Conservation (phyloP, 345 rosid species). For the Raphanus raphanistrum region DNA sequence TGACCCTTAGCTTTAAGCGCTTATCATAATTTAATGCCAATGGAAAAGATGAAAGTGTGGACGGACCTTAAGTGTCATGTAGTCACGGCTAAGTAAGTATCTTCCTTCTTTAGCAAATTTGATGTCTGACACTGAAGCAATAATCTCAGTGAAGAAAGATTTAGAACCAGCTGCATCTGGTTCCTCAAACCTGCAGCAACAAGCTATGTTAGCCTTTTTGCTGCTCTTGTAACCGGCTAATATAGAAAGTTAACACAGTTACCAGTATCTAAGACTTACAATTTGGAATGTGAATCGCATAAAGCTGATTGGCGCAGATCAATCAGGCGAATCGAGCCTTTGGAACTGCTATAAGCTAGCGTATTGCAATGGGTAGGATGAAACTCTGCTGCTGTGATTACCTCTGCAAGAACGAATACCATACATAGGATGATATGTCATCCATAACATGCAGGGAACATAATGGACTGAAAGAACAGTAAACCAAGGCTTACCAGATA, state of each 20-base stretch:
- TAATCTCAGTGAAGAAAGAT: constrained; percentile 94
- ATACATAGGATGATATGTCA: no score
- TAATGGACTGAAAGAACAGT: constrained; percentile 8
- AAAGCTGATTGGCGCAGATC: constrained; percentile 98
- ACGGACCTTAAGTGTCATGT: constrained; percentile 98
- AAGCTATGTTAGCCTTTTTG: constrained; percentile 18
- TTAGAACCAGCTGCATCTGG: constrained; percentile 72
- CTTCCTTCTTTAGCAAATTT: constrained; percentile 90
- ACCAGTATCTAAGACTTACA: constrained; percentile 52
- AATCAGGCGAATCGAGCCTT: constrained; percentile 94
- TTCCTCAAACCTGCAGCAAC: constrained; percentile 72
- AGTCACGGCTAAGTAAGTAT: constrained; percentile 89
- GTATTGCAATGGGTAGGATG: constrained; percentile 57
- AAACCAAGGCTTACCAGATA: constrained; percentile 64
- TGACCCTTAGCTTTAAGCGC: not conserved
- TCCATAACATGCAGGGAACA: constrained; percentile 8
- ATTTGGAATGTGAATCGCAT: constrained; percentile 89
- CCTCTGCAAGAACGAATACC: constrained; percentile 65
- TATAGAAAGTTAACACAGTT: not conserved
- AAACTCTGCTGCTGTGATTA: constrained; percentile 97
- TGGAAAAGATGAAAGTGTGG: not conserved
- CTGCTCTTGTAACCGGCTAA: not conserved
- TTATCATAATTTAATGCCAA: not conserved
- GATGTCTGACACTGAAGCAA: constrained; percentile 94
- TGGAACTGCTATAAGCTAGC: constrained; percentile 98